phyloP scores from a whole-genome alignment of 805 yeast species.

The Metschnikowia picachoensis region DNA sequence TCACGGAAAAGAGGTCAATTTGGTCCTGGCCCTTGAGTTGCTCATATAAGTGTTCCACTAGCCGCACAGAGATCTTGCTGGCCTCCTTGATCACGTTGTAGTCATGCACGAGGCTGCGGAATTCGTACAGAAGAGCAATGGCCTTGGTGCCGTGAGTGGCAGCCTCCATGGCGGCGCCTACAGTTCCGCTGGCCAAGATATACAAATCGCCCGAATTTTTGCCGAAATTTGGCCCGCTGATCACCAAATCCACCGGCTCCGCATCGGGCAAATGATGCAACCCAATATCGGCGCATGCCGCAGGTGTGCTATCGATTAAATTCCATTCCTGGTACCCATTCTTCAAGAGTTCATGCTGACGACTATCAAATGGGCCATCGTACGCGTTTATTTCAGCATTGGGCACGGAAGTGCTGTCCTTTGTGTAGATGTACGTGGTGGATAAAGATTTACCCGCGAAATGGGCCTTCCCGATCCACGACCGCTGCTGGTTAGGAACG shows the following conservation, averaged over 20 bases:
- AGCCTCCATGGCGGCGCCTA: slow-evolving; percentile 96
- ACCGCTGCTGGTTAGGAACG: slow-evolving; percentile 80
- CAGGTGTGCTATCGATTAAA: slow-evolving; percentile 90
- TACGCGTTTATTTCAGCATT: slow-evolving; percentile 42
- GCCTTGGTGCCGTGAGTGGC: slow-evolving; percentile 67
- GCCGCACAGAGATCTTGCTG: slow-evolving; percentile 58
- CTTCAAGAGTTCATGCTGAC: slow-evolving; percentile 37
- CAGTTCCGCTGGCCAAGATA: slow-evolving; percentile 88
- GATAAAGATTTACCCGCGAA: slow-evolving; percentile 69
- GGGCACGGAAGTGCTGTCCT: slow-evolving; percentile 38
- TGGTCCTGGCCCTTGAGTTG: slow-evolving; percentile 49
- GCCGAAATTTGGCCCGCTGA: slow-evolving; percentile 96
- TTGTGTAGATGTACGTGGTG: slow-evolving; percentile 61
- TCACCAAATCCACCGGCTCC: slow-evolving; percentile 69
- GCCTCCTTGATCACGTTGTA: slow-evolving; percentile 56
- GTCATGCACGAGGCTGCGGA: slow-evolving; percentile 49
- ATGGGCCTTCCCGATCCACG: slow-evolving; percentile 98
- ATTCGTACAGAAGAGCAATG: slow-evolving; percentile 86
- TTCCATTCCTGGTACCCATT: slow-evolving; percentile 72
- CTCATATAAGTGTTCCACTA: slow-evolving; percentile 54
- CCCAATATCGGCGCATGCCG: slow-evolving; percentile 91
- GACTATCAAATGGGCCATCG: slow-evolving; percentile 63
- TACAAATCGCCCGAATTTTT: slow-evolving; percentile 87
- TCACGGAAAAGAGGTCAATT: slow-evolving; percentile 76
- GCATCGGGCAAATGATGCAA: slow-evolving; percentile 58